Percentiles rank a stretch among this genome's conserved stretches.
Conservation (phyloP, 2,329 filamentous ascomycete genomes). For the Aurifilum marmelostoma region DNA sequence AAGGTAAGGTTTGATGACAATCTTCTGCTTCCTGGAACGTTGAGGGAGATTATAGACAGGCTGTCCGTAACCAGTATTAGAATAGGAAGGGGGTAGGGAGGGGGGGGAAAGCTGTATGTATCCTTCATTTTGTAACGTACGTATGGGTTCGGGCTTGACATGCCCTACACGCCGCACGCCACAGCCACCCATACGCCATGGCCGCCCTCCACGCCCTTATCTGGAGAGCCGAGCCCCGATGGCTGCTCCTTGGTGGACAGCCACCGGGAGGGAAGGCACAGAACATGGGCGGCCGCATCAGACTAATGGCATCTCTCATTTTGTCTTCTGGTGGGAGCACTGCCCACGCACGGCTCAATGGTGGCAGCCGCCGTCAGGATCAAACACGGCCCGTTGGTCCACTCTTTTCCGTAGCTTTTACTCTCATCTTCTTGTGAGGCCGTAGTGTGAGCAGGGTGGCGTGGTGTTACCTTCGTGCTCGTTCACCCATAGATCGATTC, state of each 20-base stretch:
- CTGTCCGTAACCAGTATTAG: not conserved
- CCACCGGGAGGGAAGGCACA: constrained; percentile 22
- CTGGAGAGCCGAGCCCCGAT: constrained; percentile 7
- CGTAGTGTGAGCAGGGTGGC: not conserved
- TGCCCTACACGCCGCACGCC: not conserved
- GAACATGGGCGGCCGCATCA: constrained; percentile 21
- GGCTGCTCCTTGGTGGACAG: constrained; percentile 6
- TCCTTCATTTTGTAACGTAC: not conserved
- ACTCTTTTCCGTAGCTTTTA: not conserved
- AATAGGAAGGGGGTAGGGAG: not conserved
- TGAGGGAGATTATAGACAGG: not conserved
- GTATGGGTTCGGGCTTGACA: not conserved
- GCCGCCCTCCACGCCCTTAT: constrained; percentile 14
- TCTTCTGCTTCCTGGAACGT: not conserved
- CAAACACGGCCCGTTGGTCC: not conserved
- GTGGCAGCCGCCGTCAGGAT: not conserved
- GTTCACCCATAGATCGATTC: constrained; percentile 10
- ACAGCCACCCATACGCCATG: constrained; percentile 26
- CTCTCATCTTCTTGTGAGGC: not conserved
- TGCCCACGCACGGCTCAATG: not conserved
- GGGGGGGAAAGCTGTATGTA: not conserved
- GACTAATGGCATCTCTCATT: constrained; percentile 5
- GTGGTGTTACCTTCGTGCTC: not conserved
- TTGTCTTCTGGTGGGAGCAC: not conserved
- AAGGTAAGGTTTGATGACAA: not conserved